A percentile compares a stretch with the other conserved stretches of the same genome.
Evolutionary conservation across 495 filamentous ascomycete genomes (phyloP).

Genomic region (Entonaema liquescens): DNA sequence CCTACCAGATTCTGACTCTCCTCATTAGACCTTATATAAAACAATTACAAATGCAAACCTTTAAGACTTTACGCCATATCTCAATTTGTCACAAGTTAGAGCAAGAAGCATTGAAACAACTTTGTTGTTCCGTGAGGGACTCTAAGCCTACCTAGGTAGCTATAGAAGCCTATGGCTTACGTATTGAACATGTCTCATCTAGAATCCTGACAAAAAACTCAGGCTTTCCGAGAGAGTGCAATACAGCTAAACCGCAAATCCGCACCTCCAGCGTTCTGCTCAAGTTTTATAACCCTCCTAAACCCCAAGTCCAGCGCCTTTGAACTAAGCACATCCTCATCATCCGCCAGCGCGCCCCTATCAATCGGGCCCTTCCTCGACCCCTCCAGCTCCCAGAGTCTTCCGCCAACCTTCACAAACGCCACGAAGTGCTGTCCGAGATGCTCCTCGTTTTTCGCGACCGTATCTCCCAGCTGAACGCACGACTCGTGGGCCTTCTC

Average conservation of each 20-base stretch:
- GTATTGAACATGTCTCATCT: too few relatives aligned
- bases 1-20: background rate
- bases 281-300: conserved; percentile 62
- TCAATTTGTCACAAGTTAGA: too few relatives aligned
- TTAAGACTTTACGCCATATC: background rate
- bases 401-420: conserved; percentile 75
- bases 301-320: conserved; percentile 70
- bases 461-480: conserved; percentile 72
- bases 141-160: too few relatives aligned
- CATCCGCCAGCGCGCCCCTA: conserved; percentile 66
- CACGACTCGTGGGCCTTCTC: conserved; percentile 75
- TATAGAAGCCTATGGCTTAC: too few relatives aligned
- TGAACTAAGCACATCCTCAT: conserved; percentile 76
- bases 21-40: background rate
- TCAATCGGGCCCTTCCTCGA: conserved; percentile 74
- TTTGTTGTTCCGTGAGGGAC: too few relatives aligned
- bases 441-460: conserved; percentile 54
- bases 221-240: conserved; percentile 52
- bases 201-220: too few relatives aligned
- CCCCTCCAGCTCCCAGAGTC: conserved; percentile 84
- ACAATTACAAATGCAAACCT: background rate
- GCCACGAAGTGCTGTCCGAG: conserved; percentile 76
- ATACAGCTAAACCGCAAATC: conserved; percentile 67
- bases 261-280: conserved; percentile 48
- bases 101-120: too few relatives aligned